These are phyloP conservation scores for Aspergillus ellipticus DNA, from an alignment of 495 filamentous ascomycete species.

Conservation along the genomic window DNA sequence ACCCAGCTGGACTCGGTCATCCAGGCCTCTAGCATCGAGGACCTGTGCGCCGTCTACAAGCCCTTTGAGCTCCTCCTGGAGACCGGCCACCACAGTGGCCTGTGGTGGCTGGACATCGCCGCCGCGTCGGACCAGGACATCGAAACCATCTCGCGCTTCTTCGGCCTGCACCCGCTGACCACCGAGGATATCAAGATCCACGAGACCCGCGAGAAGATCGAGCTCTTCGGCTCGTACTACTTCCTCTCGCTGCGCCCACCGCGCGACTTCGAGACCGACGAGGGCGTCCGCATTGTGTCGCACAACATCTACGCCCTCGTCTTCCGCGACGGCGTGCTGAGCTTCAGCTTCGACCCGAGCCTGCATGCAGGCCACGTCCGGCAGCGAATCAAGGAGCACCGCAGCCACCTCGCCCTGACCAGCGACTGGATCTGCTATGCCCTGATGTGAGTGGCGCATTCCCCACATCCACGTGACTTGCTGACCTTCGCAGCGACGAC, in stretches of 20 bases:
- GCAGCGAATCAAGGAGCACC: slow-evolving; percentile 76
- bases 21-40: slow-evolving; percentile 71
- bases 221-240: slow-evolving; percentile 88
- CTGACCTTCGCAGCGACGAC: slow-evolving; percentile 60
- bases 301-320: slow-evolving; percentile 89
- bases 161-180: slow-evolving; percentile 84
- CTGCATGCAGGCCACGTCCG: slow-evolving; percentile 76
- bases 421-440: slow-evolving; percentile 98
- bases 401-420: slow-evolving; percentile 79
- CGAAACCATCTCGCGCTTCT: slow-evolving; percentile 71
- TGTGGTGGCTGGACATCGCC: slow-evolving; percentile 89
- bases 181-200: slow-evolving; percentile 89
- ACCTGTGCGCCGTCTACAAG: slow-evolving; percentile 71
- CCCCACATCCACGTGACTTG: neutral
- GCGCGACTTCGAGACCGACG: slow-evolving; percentile 60
- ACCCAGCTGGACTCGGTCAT: slow-evolving; percentile 77
- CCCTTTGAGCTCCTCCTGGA: slow-evolving; percentile 74
- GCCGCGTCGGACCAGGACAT: slow-evolving; percentile 82
- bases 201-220: slow-evolving; percentile 90
- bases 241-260: slow-evolving; percentile 89
- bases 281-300: slow-evolving; percentile 66
- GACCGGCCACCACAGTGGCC: slow-evolving; percentile 57
- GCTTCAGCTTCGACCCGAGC: slow-evolving; percentile 77
- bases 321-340: slow-evolving; percentile 83
- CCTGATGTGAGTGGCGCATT: slow-evolving; percentile 64